Evolutionary conservation across 345 rosid genomes (phyloP).

Genomic region (Eucalyptus regnans): DNA sequence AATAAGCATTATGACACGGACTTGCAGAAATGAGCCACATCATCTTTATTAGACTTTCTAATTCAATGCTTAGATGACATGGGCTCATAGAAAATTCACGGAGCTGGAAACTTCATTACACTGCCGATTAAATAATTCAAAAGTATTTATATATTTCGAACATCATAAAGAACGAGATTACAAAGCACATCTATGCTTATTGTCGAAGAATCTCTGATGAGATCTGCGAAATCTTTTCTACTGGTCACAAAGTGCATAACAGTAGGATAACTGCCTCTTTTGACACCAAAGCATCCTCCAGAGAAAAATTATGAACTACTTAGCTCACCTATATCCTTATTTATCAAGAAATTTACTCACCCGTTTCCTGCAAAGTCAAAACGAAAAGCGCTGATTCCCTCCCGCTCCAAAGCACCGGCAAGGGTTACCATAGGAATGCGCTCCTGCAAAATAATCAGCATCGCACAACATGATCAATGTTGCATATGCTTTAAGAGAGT

Average conservation of each 20-base stretch:
- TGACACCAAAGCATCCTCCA: neutral
- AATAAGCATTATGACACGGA: neutral
- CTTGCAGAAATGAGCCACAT: neutral
- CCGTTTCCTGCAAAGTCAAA: constrained; percentile 95
- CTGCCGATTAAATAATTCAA: neutral
- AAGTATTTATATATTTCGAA: neutral
- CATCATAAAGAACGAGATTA: neutral
- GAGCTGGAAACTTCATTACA: neutral
- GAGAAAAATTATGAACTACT: neutral
- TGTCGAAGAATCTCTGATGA: neutral
- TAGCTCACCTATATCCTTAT: neutral
- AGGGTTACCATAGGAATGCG: constrained; percentile 65
- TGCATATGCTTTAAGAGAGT: neutral
- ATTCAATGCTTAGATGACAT: neutral
- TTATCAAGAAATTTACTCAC: constrained; percentile 9
- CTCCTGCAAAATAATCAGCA: constrained; percentile 17
- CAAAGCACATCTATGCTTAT: neutral
- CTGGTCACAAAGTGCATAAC: neutral
- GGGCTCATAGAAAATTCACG: neutral
- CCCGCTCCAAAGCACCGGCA: constrained; percentile 36
- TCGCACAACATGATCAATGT: neutral
- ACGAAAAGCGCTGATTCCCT: constrained; percentile 56
- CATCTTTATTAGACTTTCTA: neutral
- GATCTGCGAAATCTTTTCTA: neutral
- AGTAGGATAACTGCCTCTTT: neutral